Base-by-base conservation (phyloP, 164 flowering plant species). In the Stephania yunnanensis region DNA sequence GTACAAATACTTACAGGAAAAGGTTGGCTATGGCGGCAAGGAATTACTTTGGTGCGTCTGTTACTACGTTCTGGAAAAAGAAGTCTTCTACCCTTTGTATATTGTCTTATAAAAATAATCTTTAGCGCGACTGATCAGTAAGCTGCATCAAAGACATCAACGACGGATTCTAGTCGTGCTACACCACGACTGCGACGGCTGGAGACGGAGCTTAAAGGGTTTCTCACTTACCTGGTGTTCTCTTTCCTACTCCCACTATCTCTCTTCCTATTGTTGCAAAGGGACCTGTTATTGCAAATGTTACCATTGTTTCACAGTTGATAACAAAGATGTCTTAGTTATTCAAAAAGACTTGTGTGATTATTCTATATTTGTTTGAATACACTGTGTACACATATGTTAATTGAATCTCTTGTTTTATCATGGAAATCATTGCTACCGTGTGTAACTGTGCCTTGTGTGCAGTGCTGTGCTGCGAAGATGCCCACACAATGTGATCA, bases 41-140 rank as follows among this genome's bases (percentile, higher is more conserved):
- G 71, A 52, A 31, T 66, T 36, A 36, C 42, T 36, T 71, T 48
- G 63, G 52, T 67, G 67, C 71, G 30, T 73, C 63, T 66, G 66
- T 71, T 71, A 19, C 52, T 67, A 68, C 19, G 44, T 72, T 65
- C 58, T 73, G 69, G 69, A 48, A 55, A 69, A 75, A 61, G 53
- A 22, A 63, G 46, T 68, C 71, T 36, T 30, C 46, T 75, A 69
- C 76, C 42, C 20, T 69, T 31, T 79, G 78, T 79, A 75, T 75
- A 76, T 67, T 78, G 46, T 72, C 72, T 76, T 75, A 61, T 73
- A 68, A 70, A 70, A 65, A 76, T 75, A 65, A 69, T 73, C 69
- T 69, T 69, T 45, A 70, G 55, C 29, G 30, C 17, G 48, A 30
- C 52, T 29, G 80, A 71, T 74, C 73, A 76, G 75, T 70, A 65